Conservation (phyloP, 257 asterid species). For the Nicotiana benthamiana region DNA sequence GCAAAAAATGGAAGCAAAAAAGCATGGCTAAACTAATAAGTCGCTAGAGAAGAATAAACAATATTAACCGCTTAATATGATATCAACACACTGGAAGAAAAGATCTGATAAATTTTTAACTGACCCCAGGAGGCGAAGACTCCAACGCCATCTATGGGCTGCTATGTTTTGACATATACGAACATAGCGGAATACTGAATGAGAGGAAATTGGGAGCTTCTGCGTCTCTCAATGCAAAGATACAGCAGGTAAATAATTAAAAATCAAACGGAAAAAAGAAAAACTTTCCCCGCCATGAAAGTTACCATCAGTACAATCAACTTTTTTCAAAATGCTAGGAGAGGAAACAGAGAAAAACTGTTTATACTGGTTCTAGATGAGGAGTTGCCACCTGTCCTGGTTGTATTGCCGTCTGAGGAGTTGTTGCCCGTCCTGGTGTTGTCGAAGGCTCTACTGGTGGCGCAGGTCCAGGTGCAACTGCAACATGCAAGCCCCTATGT, state of each 20-base stretch:
- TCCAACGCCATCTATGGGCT: background rate
- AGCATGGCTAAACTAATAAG: background rate
- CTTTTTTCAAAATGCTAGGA: background rate
- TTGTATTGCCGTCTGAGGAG: conserved; percentile 1
- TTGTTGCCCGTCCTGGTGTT: conserved; percentile 1
- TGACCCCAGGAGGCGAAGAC: background rate
- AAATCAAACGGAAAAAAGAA: background rate
- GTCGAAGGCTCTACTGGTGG: conserved; percentile 12
- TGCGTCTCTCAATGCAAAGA: background rate
- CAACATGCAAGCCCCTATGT: conserved; percentile 34
- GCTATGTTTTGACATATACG: background rate
- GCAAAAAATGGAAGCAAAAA: background rate
- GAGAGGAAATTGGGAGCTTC: background rate
- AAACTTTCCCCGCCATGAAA: background rate
- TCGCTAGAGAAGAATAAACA: background rate
- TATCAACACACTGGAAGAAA: background rate
- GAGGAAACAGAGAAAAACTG: background rate
- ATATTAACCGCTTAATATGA: background rate
- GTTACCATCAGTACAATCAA: background rate
- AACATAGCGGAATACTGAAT: background rate
- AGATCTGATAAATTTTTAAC: background rate
- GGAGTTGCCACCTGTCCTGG: background rate
- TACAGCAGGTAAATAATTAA: background rate
- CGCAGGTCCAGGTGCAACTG: conserved; percentile 23
- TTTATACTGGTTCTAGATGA: conserved; percentile 5